phyloP scores from a whole-genome alignment of 306 rosid species.

The Prunus salicina region DNA sequence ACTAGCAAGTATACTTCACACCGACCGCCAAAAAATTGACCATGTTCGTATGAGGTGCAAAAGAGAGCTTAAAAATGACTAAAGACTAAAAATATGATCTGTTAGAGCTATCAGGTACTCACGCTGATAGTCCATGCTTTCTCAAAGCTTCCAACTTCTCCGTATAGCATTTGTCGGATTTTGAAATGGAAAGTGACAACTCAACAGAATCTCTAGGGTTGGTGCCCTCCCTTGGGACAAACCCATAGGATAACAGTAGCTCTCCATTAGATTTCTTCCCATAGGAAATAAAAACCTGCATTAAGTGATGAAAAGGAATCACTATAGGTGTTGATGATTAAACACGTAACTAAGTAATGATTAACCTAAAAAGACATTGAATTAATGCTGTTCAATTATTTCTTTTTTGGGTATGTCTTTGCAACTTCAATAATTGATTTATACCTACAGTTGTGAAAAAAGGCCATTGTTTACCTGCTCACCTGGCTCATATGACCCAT shows the following conservation, averaged over 20 bases:
- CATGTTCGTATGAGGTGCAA: not conserved
- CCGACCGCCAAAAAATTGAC: not conserved
- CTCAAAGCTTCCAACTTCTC: constrained; percentile 70
- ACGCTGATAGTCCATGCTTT: constrained; percentile 69
- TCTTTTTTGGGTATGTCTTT: not conserved
- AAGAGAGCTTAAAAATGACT: not conserved
- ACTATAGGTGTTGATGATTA: constrained; percentile 1
- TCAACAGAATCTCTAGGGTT: constrained; percentile 91
- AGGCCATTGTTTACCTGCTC: constrained; percentile 77
- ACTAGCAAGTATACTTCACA: not conserved
- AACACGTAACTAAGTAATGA: not conserved
- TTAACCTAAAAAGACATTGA: not conserved
- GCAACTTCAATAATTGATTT: not conserved
- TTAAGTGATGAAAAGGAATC: constrained; percentile 26
- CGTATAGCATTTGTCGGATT: constrained; percentile 65
- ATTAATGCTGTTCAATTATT: not conserved
- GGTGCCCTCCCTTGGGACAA: constrained; percentile 90
- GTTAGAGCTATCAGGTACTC: constrained; percentile 26
- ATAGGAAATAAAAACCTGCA: constrained; percentile 90
- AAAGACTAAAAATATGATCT: not conserved
- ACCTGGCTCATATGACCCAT: constrained; percentile 88
- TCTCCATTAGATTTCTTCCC: constrained; percentile 95
- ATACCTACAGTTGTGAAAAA: constrained; percentile 16
- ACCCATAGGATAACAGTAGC: constrained; percentile 85
- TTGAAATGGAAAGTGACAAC: constrained; percentile 61